Base-by-base conservation (phyloP, 441 rosid genomes). In the Croton setiger region DNA sequence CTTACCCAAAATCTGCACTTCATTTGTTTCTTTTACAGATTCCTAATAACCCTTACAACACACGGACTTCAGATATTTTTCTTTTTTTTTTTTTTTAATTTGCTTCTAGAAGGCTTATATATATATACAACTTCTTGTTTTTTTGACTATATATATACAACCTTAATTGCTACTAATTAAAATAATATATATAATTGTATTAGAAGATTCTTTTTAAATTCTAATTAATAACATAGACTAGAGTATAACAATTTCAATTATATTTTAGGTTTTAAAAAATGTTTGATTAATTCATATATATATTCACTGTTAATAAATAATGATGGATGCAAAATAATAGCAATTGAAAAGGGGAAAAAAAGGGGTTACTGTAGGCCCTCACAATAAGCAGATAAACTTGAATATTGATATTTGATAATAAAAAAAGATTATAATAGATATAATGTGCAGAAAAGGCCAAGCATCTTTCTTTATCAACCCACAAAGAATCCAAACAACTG, bases 381-480 rank as follows among this genome's bases (percentile, higher is more conserved):
- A 23, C 4, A 37, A 13, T n/a, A 73, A 53, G 44, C 44, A 65
- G 73, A 75, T 79, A 76, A 76, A 71, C 78, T 69, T 68, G 81
- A 76, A 81, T 37, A 63, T 18, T 48, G 3, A 54, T 21, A 52
- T 21, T 79, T 35, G 44, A 15, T 59, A 51, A 10, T 27, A 55
- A 11, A 13, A n/a, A n/a, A n/a, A n/a, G n/a, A n/a, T n/a, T n/a
- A n/a, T n/a, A n/a, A n/a, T n/a, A n/a, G n/a, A n/a, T n/a, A n/a
- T n/a, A 27, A 0, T 55, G 44, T 67, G 41, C n/a, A 53, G 47
- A 67, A 63, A 63, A 76, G 60, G 65, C 33, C 60, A 63, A 74
- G 80, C 79, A 85, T 77, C 80, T 79, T 68, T 85, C 83, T 68
- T 69, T 80, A 74, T 79, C 85, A 74, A 68, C 15, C 60, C 66